Base-by-base conservation (phyloP, 495 filamentous ascomycete genomes). In the Aspergillus bertholletiae region DNA sequence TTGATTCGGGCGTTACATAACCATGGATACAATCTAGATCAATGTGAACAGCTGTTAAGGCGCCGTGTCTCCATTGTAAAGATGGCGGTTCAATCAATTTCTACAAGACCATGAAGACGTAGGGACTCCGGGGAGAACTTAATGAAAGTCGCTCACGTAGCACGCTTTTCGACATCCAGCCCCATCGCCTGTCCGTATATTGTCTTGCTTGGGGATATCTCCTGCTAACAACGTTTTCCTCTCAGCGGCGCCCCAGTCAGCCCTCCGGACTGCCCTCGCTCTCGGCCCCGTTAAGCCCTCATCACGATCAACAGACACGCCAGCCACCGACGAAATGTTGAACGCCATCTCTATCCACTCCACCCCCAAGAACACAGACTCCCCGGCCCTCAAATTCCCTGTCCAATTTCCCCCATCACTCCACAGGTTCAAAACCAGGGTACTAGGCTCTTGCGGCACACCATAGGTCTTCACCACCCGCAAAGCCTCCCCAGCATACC, bases 331-430 rank as follows among this genome's bases (percentile, higher is more conserved):
- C n/a, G 72, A 69, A 0, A 63, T 47, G 39, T 92, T 92, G 58
- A 84, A 92, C 4, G 83, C 78, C 54, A 91, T 59, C 60, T 92
- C 87, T 21, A 91, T 80, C 80, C 85, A 90, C 62, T 90, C 84
- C 24, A 92, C 76, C 58, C 87, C 85, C 59, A 90, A 66, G 49
- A 80, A 79, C 4, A 88, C 86, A 23, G 77, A 76, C 2, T 79
- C 73, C 0, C 74, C 74, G 1, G 80, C 59, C 8, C 57, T 74
- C 86, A 92, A 87, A 56, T 89, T 85, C 1, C 88, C 88, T 1
- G 84, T 80, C 88, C 88, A 92, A 3, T 69, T 58, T 0, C 87
- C 84, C 0, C 88, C 88, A 60, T 91, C 83, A 63, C 84, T 86
- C 88, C 88, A 92, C 30, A 88, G 78, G 55, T 92, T 91, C 35